Evolutionary conservation across 2,329 filamentous ascomycete species (phyloP).

Genomic region (Neocatenulostroma microsporum): DNA sequence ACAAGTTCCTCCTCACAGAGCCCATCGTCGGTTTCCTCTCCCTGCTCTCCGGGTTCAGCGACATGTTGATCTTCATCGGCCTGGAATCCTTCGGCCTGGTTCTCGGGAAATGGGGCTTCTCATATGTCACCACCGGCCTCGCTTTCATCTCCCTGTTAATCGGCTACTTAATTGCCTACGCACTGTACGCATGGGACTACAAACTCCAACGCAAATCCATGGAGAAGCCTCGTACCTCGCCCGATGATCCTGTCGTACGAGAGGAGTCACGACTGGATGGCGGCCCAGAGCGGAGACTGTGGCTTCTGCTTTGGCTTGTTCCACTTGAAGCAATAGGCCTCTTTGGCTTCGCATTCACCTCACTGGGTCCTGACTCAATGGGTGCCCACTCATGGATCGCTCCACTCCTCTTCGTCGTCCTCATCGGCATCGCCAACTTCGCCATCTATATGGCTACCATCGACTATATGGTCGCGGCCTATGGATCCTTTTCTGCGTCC

Average conservation of each 20-base stretch:
- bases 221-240: no score
- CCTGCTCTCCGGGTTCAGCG: slow-evolving; percentile 63
- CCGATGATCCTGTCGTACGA: no score
- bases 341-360: slow-evolving; percentile 63
- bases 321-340: slow-evolving; percentile 59
- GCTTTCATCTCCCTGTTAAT: slow-evolving; percentile 53
- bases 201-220: slow-evolving; percentile 38
- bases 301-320: slow-evolving; percentile 55
- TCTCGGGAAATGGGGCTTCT: slow-evolving; percentile 55
- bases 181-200: slow-evolving; percentile 47
- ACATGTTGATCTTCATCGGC: slow-evolving; percentile 71
- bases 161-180: slow-evolving; percentile 57
- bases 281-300: slow-evolving; percentile 61
- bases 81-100: slow-evolving; percentile 64
- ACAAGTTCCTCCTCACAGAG: slow-evolving; percentile 66
- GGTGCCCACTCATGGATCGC: slow-evolving; percentile 57
- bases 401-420: slow-evolving; percentile 55
- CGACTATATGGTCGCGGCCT: slow-evolving; percentile 53
- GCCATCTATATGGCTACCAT: slow-evolving; percentile 24
- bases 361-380: slow-evolving; percentile 52
- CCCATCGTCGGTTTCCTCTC: slow-evolving; percentile 65
- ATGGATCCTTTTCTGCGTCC: slow-evolving; percentile 64
- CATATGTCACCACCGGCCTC: slow-evolving; percentile 49
- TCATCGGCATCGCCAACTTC: slow-evolving; percentile 63
- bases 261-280: no score